Percentiles rank a stretch among this genome's conserved stretches.
Conservation (phyloP, 2,329 filamentous ascomycete genomes). For the Davidsoniella eucalypti region DNA sequence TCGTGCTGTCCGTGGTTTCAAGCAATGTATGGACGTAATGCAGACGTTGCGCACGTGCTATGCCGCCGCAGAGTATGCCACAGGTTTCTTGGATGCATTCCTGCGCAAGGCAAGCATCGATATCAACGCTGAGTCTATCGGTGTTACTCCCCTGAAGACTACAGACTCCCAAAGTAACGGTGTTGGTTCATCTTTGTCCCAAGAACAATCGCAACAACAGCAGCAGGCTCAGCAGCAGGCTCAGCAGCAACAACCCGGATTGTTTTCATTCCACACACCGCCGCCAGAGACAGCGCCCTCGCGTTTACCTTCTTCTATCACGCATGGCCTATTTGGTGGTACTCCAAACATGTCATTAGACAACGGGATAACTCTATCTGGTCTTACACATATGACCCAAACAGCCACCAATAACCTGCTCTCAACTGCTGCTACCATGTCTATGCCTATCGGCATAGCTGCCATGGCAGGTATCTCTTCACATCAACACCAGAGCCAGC, state of each 20-base stretch:
- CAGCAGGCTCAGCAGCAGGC: slow-evolving; percentile 12
- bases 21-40: slow-evolving; percentile 84
- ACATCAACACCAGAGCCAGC: neutral
- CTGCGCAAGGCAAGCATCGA: slow-evolving; percentile 75
- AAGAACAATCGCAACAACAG: slow-evolving; percentile 22
- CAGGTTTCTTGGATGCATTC: slow-evolving; percentile 81
- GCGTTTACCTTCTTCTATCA: neutral
- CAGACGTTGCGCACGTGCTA: slow-evolving; percentile 78
- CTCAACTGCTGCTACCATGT: too few species aligned
- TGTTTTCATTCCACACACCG: slow-evolving; percentile 31
- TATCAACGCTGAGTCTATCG: slow-evolving; percentile 27
- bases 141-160: too few species aligned
- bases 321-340: slow-evolving; percentile 2
- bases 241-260: slow-evolving; percentile 15
- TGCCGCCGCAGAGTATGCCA: slow-evolving; percentile 88
- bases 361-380: neutral
- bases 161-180: too few species aligned
- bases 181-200: slow-evolving; percentile 13
- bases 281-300: slow-evolving; percentile 34
- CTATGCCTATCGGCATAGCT: too few species aligned
- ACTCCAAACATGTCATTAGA: neutral
- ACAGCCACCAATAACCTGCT: too few species aligned
- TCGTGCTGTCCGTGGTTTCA: slow-evolving; percentile 63
- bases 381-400: neutral
- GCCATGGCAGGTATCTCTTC: neutral